These are phyloP conservation scores for Kwoniella bestiolae DNA, from an alignment of 768 basidiomycete genomes.

Conservation along the genomic window DNA sequence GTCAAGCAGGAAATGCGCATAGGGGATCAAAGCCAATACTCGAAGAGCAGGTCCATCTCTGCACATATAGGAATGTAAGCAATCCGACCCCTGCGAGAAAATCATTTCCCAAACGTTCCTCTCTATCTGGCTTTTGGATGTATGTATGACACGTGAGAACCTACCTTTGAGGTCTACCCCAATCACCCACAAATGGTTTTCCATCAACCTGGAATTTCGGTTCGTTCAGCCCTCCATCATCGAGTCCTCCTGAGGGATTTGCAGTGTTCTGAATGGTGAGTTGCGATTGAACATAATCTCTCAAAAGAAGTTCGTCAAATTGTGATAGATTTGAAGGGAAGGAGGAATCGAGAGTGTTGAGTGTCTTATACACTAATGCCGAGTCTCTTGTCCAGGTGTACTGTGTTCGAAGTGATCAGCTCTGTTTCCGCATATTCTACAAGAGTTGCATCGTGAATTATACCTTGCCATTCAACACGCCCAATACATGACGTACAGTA, in stretches of 20 bases:
- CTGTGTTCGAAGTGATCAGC: slow-evolving; percentile 15
- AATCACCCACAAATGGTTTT: slow-evolving; percentile 46
- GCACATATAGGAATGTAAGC: background rate
- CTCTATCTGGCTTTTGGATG: background rate
- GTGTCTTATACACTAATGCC: slow-evolving; percentile 46
- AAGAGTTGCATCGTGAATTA: too few species aligned
- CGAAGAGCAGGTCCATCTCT: slow-evolving; percentile 57
- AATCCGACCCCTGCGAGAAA: background rate
- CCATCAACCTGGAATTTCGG: slow-evolving; percentile 56
- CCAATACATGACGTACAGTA: too few species aligned
- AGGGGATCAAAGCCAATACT: slow-evolving; percentile 52
- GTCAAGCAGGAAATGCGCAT: slow-evolving; percentile 53
- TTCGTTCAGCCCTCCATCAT: slow-evolving; percentile 54
- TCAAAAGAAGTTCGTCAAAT: slow-evolving; percentile 34
- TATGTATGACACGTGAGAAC: too few species aligned
- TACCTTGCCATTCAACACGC: too few species aligned
- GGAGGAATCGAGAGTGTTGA: slow-evolving; percentile 21
- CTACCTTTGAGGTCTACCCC: slow-evolving; percentile 57
- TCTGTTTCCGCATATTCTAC: too few species aligned
- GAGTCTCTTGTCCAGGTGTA: slow-evolving; percentile 56
- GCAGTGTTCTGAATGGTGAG: slow-evolving; percentile 41
- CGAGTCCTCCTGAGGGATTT: slow-evolving; percentile 51
- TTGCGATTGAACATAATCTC: slow-evolving; percentile 49
- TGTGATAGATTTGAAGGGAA: background rate
- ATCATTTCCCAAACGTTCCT: background rate